These are phyloP conservation scores for Emydomyces testavorans DNA, from an alignment of 2,329 filamentous ascomycete genomes.

Conservation along the genomic window DNA sequence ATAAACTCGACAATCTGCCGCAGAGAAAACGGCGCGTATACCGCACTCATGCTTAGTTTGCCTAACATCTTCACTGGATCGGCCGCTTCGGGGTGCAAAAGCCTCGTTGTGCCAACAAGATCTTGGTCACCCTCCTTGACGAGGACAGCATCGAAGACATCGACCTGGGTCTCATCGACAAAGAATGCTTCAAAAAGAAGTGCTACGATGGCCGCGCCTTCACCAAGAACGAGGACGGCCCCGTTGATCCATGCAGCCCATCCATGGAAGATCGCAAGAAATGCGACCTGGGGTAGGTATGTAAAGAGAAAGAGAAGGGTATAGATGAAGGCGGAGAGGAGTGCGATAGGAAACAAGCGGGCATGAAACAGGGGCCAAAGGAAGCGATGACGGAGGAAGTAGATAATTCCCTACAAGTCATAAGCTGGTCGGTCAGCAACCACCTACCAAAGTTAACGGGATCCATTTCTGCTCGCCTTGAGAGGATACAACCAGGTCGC, in stretches of 20 bases:
- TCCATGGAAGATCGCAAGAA: slow-evolving; percentile 81
- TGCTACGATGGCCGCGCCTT: slow-evolving; percentile 51
- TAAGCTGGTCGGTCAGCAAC: no score
- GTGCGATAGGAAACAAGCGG: slow-evolving; percentile 64
- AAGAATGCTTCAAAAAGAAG: slow-evolving; percentile 69
- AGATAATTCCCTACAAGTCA: slow-evolving; percentile 57
- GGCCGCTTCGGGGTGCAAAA: slow-evolving; percentile 55
- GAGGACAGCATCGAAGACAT: slow-evolving; percentile 75
- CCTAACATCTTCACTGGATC: slow-evolving; percentile 70
- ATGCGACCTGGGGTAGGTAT: slow-evolving; percentile 78
- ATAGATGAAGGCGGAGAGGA: slow-evolving; percentile 75
- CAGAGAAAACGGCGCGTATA: slow-evolving; percentile 80
- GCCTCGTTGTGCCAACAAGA: slow-evolving; percentile 55
- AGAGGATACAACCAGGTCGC: slow-evolving; percentile 40
- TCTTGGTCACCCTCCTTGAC: slow-evolving; percentile 52
- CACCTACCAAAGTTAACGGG: no score
- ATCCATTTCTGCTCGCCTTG: slow-evolving; percentile 27
- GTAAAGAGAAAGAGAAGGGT: slow-evolving; percentile 76
- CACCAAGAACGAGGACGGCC: slow-evolving; percentile 66
- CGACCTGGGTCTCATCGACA: slow-evolving; percentile 65
- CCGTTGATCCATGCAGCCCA: slow-evolving; percentile 76
- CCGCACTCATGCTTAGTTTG: slow-evolving; percentile 61
- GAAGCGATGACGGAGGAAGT: slow-evolving; percentile 64
- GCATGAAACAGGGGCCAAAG: slow-evolving; percentile 71
- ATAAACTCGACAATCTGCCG: slow-evolving; percentile 83